Evolutionary conservation across 1,284 basidiomycete genomes (phyloP).

Genomic region (Grifola frondosa): DNA sequence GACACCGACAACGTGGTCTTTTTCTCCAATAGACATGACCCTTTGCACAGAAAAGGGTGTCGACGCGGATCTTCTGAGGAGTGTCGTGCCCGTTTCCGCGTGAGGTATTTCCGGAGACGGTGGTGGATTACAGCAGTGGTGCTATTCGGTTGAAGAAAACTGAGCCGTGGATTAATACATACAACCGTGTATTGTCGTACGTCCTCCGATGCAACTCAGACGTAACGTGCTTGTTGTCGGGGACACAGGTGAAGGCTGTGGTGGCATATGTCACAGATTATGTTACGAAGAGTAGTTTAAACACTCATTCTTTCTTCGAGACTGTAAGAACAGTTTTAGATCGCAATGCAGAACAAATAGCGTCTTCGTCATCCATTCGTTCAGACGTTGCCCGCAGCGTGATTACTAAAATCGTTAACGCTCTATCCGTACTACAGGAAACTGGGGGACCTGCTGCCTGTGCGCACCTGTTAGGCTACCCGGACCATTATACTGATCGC

Average conservation of each 20-base stretch:
- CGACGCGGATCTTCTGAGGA: too few relatives aligned
- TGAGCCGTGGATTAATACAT: constrained; percentile 36
- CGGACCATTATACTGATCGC: constrained; percentile 20
- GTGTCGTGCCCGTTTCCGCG: too few relatives aligned
- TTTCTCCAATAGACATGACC: too few relatives aligned
- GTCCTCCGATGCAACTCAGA: constrained; percentile 37
- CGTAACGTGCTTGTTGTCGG: constrained; percentile 35
- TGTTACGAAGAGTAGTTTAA: constrained; percentile 37
- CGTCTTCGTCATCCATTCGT: not conserved
- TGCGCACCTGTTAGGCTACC: constrained; percentile 10
- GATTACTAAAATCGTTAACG: constrained; percentile 23
- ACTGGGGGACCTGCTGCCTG: constrained; percentile 16
- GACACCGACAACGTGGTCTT: too few relatives aligned
- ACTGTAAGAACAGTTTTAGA: constrained; percentile 28
- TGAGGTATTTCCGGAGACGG: too few relatives aligned
- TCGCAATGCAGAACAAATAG: constrained; percentile 20
- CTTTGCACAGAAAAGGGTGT: too few relatives aligned
- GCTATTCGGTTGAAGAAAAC: too few relatives aligned
- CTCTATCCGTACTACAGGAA: constrained; percentile 8
- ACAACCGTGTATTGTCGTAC: constrained; percentile 31
- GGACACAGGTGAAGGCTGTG: constrained; percentile 38
- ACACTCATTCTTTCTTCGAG: constrained; percentile 37
- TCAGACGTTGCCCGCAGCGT: constrained; percentile 26
- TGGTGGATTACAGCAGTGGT: too few relatives aligned
- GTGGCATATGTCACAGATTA: constrained; percentile 41